These are phyloP conservation scores for Lactarius evosmus DNA, from an alignment of 768 basidiomycete species.

Conservation along the genomic window DNA sequence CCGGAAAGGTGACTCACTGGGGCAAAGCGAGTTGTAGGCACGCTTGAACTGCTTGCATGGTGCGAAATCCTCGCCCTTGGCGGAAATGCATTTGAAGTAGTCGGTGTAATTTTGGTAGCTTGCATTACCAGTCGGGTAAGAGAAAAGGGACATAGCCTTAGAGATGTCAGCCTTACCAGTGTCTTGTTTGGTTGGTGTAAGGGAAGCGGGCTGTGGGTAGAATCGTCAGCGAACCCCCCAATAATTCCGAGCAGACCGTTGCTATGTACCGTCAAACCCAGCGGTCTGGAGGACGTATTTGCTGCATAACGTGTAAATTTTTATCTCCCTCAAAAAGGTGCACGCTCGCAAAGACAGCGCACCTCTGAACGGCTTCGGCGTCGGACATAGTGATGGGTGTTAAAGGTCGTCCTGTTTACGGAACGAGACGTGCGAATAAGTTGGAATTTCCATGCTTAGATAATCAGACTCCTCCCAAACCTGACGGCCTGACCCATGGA, in stretches of 20 bases:
- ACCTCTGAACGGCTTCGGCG: conserved; percentile 53
- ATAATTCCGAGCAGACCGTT: conserved; percentile 8
- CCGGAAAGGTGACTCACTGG: conserved; percentile 63
- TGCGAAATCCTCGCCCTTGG: conserved; percentile 97
- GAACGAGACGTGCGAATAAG: conserved; percentile 28
- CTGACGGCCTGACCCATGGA: conserved; percentile 60
- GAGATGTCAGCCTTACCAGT: conserved; percentile 61
- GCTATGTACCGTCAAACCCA: conserved; percentile 77
- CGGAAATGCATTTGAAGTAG: conserved; percentile 95
- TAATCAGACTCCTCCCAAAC: conserved; percentile 6
- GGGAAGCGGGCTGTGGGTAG: conserved; percentile 73
- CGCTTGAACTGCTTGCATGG: conserved; percentile 99
- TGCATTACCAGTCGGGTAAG: conserved; percentile 12
- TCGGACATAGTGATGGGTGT: conserved; percentile 54
- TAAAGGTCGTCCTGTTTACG: conserved; percentile 32
- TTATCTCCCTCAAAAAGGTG: conserved; percentile 24
- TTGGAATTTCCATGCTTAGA: conserved; percentile 16
- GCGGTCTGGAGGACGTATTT: conserved; percentile 92
- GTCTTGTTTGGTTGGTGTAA: conserved; percentile 91
- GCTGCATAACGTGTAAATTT: conserved; percentile 39
- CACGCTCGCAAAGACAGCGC: conserved; percentile 16
- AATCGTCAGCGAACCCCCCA: conserved; percentile 19
- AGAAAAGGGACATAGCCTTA: background rate
- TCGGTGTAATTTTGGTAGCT: conserved; percentile 97
- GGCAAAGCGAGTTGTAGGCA: conserved; percentile 95